phyloP scores from a whole-genome alignment of 2,329 filamentous ascomycete species.

The Grosmannia serpens region DNA sequence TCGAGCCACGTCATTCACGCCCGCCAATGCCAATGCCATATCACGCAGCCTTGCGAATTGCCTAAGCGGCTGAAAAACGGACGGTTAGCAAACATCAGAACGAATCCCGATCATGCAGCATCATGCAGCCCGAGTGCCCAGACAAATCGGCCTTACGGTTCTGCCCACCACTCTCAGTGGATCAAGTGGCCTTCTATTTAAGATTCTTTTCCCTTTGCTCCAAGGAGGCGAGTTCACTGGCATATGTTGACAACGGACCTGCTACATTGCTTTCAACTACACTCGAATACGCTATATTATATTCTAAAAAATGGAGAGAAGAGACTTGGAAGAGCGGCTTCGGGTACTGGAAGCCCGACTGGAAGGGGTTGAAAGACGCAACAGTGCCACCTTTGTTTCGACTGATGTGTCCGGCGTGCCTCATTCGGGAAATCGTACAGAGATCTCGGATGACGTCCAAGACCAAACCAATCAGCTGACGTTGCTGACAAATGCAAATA shows the following conservation, averaged over 20 bases:
- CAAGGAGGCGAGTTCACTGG: neutral
- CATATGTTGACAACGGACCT: neutral
- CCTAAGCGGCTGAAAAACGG: too few relatives aligned
- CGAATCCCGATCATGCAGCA: too few relatives aligned
- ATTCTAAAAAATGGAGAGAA: neutral
- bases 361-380: neutral
- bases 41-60: neutral
- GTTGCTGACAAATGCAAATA: conserved; percentile 3
- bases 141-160: too few relatives aligned
- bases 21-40: too few relatives aligned
- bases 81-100: too few relatives aligned
- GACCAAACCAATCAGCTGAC: neutral
- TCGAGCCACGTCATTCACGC: neutral
- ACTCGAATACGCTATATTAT: neutral
- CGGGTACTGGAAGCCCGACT: neutral
- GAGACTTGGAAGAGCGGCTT: neutral
- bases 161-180: too few relatives aligned
- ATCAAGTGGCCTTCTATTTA: too few relatives aligned
- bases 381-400: neutral
- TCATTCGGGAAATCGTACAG: neutral
- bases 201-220: neutral
- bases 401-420: neutral
- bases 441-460: neutral
- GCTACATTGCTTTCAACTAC: neutral
- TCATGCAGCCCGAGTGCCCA: too few relatives aligned